Evolutionary conservation across 306 rosid species (phyloP), one percentile per base, ranked within the genome.

Genomic region (Coriaria nepalensis): DNA sequence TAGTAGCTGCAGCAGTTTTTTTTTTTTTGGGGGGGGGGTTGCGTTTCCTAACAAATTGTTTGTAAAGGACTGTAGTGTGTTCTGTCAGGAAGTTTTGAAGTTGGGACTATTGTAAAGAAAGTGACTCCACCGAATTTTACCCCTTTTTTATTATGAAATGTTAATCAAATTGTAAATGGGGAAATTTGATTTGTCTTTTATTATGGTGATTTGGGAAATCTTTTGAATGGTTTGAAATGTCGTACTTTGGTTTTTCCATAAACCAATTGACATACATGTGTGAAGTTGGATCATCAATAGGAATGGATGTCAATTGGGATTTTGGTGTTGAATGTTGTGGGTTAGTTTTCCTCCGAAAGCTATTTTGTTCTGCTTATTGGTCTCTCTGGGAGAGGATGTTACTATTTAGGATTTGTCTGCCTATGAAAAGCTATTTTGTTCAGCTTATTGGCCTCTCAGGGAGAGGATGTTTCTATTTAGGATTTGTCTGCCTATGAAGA

Each of bases 61-160:
- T 74, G 86, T 78, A 71, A 77, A 62, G 73, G 73, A 63, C 66
- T 78, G 36, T 80, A 74, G 81, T 55, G 50, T 69, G 69, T 76
- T 62, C 37, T 60, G 69, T 69, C 57, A 54, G 76, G 68, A 56
- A 56, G 37, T 69, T 66, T 69, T 62, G 70, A 58, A 64, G 70
- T 20, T 66, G 50, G 56, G 42, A 53, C 59, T 56, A 48, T 74
- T 83, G 93, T 81, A 83, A 67, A 72, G 64, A 68, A 52, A 72
- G 71, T 65, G 71, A 70, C 80, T 65, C 50, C 3, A 20, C 29
- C 29, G 65, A 52, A 40, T 65, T 53, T 57, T 67, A 73, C 69
- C 47, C 63, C 75, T 67, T 52, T 60, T 75, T 44, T 68, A 60
- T 64, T 71, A 59, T 60, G 68, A 62, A 64, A 71, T 62, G 61